These are phyloP conservation scores for Saturnispora kantuleensis DNA, from an alignment of 805 yeast genomes.

Conservation along the genomic window DNA sequence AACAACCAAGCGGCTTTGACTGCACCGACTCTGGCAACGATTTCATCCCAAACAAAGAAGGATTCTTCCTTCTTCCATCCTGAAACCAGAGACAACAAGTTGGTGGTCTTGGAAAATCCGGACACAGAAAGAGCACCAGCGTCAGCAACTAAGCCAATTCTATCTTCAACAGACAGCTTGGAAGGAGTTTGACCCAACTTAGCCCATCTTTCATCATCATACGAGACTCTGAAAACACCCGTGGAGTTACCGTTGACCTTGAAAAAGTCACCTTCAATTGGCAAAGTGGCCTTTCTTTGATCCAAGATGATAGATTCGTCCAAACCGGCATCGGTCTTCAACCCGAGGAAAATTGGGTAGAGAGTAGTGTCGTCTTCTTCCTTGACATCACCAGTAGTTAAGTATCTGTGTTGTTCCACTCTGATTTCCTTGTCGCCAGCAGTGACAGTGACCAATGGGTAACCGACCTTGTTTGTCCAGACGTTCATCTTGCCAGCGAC, in stretches of 20 bases:
- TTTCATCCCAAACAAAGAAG: slow-evolving; percentile 50
- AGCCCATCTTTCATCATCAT: slow-evolving; percentile 30
- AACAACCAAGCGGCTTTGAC: slow-evolving; percentile 29
- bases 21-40: slow-evolving; percentile 32
- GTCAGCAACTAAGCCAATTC: slow-evolving; percentile 50
- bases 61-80: slow-evolving; percentile 31
- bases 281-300: slow-evolving; percentile 16
- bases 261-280: slow-evolving; percentile 25
- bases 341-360: slow-evolving; percentile 48
- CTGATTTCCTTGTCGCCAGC: slow-evolving; percentile 23
- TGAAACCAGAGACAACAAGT: slow-evolving; percentile 37
- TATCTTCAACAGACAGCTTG: slow-evolving; percentile 38
- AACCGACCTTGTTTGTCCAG: slow-evolving; percentile 72
- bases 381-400: slow-evolving; percentile 55
- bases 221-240: slow-evolving; percentile 47
- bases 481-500: slow-evolving; percentile 52
- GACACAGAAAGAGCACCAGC: slow-evolving; percentile 40
- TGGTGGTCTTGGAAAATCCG: slow-evolving; percentile 35
- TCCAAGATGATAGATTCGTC: slow-evolving; percentile 23
- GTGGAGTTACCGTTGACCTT: slow-evolving; percentile 43
- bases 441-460: slow-evolving; percentile 53
- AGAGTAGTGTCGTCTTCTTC: slow-evolving; percentile 50
- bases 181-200: slow-evolving; percentile 31
- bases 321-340: slow-evolving; percentile 22
- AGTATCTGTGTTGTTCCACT: slow-evolving; percentile 51